Evolutionary conservation across 768 basidiomycete genomes (phyloP), one percentile per base, ranked within the genome.

Genomic region (Xerocomellus chrysenteron): DNA sequence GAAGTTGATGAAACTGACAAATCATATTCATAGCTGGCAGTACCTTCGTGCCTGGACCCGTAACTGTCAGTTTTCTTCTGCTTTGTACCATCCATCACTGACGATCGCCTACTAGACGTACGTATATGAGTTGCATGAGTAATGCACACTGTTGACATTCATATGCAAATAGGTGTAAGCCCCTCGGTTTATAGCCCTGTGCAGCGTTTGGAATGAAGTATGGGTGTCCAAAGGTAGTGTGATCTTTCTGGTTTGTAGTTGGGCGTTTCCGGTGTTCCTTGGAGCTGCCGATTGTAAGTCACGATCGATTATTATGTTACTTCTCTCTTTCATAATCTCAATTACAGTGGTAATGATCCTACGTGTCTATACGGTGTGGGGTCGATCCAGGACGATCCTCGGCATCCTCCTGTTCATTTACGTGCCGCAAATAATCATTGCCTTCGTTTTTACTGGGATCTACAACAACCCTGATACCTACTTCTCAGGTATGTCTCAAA

Each of bases 291-390:
- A 57, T n/a, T 19, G 54, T 50, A 6, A 42, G 54, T 47, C 6
- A 8, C 14, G 10, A 32, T 37, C 3, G 4, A 10, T 19, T 10
- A 6, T 42, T 3, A 1, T 36, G 13, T 5, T 37, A 3, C 33
- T n/a, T 9, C 35, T 36, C 21, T 26, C 13, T 48, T 26, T 48
- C 21, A 21, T 10, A 2, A 37, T 13, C 2, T 28, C 17, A 0
- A 12, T 14, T 16, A 4, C 16, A 59, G 56, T 54, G 12, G 19
- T 58, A 32, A 60, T 60, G 56, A 16, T 57, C 11, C 37, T 57
- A 6, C 58, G 58, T 6, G 55, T 59, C 3, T 57, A 57, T 30
- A 33, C 51, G 13, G 39, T 54, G 35, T 60, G 41, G 43, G 1
- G n/a, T 30, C 48, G 37, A 28, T 57, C 59, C 0, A 60, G 2